phyloP scores from a whole-genome alignment of 805 yeast species.

The Candida germanica region DNA sequence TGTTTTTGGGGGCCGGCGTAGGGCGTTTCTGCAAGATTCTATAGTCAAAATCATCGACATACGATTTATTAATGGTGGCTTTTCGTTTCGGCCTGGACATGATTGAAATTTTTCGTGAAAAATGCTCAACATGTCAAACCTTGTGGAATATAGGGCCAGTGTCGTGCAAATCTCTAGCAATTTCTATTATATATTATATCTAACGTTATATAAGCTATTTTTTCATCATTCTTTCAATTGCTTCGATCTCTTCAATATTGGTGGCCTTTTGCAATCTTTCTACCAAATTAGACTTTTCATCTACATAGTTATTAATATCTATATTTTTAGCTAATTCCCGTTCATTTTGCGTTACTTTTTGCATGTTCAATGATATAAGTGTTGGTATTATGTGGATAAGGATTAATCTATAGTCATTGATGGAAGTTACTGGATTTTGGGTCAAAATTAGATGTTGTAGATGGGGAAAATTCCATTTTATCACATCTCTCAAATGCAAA shows the following conservation, averaged over 20 bases:
- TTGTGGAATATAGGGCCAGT: too few species aligned
- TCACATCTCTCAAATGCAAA: conserved; percentile 8
- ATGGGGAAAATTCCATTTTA: conserved; percentile 25
- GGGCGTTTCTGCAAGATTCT: too few species aligned
- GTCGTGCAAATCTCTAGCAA: too few species aligned
- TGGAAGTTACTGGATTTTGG: conserved; percentile 55
- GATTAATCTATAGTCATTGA: conserved; percentile 55
- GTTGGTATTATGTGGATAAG: conserved; percentile 62
- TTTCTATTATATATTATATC: too few species aligned
- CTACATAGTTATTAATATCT: neutral
- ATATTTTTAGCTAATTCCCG: conserved; percentile 34
- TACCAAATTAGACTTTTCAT: conserved; percentile 37
- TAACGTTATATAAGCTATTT: too few species aligned
- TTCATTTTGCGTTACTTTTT: conserved; percentile 56
- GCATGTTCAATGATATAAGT: conserved; percentile 64
- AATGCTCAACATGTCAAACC: too few species aligned
- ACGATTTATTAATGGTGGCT: conserved; percentile 36
- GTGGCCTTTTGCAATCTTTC: conserved; percentile 58
- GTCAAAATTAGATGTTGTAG: conserved; percentile 46
- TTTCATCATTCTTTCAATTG: conserved; percentile 11
- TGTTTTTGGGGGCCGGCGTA: too few species aligned
- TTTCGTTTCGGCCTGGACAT: conserved; percentile 33
- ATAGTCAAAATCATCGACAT: conserved; percentile 19
- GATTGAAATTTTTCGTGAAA: conserved; percentile 14
- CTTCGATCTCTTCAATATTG: conserved; percentile 58